These are phyloP conservation scores for Quercus agrifolia DNA, from an alignment of 306 rosid species.

Conservation along the genomic window DNA sequence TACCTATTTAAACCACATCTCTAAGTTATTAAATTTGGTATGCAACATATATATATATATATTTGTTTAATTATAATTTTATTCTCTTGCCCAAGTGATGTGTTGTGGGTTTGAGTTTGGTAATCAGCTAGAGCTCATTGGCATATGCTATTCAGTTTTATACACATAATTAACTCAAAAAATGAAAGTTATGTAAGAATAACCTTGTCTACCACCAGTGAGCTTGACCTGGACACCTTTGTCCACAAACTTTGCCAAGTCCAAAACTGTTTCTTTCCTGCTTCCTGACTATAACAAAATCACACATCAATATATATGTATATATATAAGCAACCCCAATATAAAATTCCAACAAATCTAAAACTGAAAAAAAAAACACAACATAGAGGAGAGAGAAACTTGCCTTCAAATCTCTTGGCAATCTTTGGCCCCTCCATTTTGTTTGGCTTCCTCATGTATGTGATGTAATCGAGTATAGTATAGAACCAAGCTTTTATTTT, in stretches of 20 bases:
- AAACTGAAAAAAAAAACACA: background rate
- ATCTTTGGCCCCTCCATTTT: no score
- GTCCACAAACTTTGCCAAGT: constrained; percentile 85
- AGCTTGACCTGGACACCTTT: constrained; percentile 94
- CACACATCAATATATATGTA: background rate
- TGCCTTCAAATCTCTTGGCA: no score
- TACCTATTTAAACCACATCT: background rate
- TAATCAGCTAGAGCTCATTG: background rate
- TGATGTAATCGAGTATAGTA: no score
- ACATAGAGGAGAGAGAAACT: background rate
- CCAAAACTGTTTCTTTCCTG: constrained; percentile 80
- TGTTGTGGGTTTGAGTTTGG: background rate
- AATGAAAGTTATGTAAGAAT: background rate
- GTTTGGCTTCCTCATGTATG: no score
- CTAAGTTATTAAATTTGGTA: background rate
- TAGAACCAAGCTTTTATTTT: no score
- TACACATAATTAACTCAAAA: background rate
- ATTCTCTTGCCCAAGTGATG: no score
- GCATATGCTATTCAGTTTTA: background rate
- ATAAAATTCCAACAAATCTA: background rate
- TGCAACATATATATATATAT: no score
- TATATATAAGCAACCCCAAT: background rate
- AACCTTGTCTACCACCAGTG: constrained; percentile 91
- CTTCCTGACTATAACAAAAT: constrained; percentile 46
- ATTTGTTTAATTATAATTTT: no score